A percentile compares a stretch with the other conserved stretches of the same genome.
phyloP scores from a whole-genome alignment of 371 early-diverging fungal genomes.

The Mycotypha africana region DNA sequence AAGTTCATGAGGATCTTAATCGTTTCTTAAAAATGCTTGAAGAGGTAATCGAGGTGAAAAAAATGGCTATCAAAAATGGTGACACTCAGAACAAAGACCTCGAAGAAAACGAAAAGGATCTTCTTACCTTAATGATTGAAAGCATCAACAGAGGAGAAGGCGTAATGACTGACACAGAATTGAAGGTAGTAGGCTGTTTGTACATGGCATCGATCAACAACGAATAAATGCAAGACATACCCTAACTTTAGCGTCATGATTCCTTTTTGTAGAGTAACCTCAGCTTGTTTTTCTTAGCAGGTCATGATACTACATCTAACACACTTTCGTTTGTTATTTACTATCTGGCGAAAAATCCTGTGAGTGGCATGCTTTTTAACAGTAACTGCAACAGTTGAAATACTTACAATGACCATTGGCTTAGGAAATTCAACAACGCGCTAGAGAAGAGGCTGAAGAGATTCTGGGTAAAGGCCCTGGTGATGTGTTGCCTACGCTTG shows the following conservation, averaged over 20 bases:
- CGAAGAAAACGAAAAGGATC: conserved; percentile 24
- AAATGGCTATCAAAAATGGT: neutral
- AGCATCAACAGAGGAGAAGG: conserved; percentile 19
- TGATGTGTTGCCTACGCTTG: conserved; percentile 15
- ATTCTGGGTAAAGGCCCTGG: conserved; percentile 18
- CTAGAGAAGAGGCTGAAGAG: conserved; percentile 16
- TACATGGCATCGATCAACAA: no score
- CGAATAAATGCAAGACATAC: no score
- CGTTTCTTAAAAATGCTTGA: conserved; percentile 7
- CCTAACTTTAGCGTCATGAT: no score
- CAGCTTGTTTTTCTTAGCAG: conserved; percentile 19
- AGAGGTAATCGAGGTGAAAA: conserved; percentile 19
- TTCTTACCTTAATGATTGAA: conserved; percentile 44
- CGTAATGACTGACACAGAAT: conserved; percentile 17
- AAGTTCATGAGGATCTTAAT: conserved; percentile 4
- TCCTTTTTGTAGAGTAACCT: conserved; percentile 10
- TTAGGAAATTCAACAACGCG: conserved; percentile 15
- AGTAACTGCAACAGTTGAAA: no score
- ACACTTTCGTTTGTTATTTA: conserved; percentile 23
- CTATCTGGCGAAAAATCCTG: conserved; percentile 22
- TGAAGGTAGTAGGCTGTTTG: conserved; percentile 18
- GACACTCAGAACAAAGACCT: neutral
- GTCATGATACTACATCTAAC: conserved; percentile 28
- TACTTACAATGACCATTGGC: no score
- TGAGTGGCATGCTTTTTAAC: conserved; percentile 1